Conservation (phyloP, 495 filamentous ascomycete species). For the Apodospora peruviana region DNA sequence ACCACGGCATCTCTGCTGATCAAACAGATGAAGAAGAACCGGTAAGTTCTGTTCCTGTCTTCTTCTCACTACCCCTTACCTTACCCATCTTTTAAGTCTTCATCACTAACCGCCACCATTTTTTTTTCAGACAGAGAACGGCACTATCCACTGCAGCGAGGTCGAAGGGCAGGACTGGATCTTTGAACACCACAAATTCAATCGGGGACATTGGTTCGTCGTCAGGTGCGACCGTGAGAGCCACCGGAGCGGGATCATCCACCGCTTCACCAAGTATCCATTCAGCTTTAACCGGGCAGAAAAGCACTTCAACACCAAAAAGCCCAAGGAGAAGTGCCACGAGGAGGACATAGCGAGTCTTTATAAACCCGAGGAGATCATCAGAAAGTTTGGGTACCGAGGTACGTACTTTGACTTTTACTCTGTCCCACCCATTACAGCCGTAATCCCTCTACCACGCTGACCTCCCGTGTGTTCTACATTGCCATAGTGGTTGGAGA, state of each 20-base stretch:
- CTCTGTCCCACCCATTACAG: too few species aligned
- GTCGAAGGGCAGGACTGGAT: conserved; percentile 2
- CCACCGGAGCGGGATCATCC: neutral
- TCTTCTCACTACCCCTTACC: too few species aligned
- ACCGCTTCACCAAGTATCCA: neutral
- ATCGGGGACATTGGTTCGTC: neutral
- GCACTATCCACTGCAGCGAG: neutral
- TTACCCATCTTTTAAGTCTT: too few species aligned
- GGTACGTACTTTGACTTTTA: too few species aligned
- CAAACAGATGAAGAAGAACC: too few species aligned
- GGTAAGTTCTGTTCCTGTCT: too few species aligned
- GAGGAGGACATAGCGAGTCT: neutral
- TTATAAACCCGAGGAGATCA: neutral
- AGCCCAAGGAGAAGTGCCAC: neutral
- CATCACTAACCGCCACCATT: too few species aligned
- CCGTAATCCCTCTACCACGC: too few species aligned
- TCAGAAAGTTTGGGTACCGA: conserved; percentile 4
- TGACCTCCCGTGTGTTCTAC: too few species aligned
- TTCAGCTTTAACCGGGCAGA: neutral
- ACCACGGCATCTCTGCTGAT: too few species aligned
- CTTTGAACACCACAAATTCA: neutral
- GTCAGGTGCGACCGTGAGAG: neutral
- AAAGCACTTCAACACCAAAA: neutral
- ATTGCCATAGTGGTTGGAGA: too few species aligned
- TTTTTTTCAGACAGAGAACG: neutral